Evolutionary conservation across 257 asterid species (phyloP).

Genomic region (Solanum corneliomulleri): DNA sequence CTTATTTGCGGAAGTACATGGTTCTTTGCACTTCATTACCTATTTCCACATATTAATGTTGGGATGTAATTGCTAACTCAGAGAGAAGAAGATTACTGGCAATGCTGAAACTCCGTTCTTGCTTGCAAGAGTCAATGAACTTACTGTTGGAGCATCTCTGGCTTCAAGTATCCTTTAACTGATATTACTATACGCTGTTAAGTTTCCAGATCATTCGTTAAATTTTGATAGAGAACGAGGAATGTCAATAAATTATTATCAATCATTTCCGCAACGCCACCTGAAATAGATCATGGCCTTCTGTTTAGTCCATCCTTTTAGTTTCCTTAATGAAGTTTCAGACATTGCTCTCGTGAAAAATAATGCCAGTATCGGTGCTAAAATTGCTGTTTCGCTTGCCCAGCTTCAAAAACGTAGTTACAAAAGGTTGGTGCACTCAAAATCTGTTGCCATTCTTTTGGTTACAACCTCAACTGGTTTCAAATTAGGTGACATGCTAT

Average conservation of each 20-base stretch:
- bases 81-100: slow-evolving; percentile 75
- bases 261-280: neutral
- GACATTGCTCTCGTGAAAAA: slow-evolving; percentile 89
- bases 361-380: slow-evolving; percentile 73
- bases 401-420: slow-evolving; percentile 17
- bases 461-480: neutral
- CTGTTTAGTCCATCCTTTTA: neutral
- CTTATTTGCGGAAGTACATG: slow-evolving; percentile 1
- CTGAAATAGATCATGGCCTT: neutral
- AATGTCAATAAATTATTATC: neutral
- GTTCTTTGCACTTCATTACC: neutral
- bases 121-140: slow-evolving; percentile 80
- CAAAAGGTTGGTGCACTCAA: neutral
- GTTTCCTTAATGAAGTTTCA: slow-evolving; percentile 30
- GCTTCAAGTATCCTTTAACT: slow-evolving; percentile 69
- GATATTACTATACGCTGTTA: neutral
- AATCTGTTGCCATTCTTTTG: neutral
- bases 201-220: neutral
- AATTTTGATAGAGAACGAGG: neutral
- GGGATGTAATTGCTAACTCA: slow-evolving; percentile 17
- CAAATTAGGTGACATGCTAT: neutral
- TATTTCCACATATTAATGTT: neutral
- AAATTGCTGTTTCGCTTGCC: slow-evolving; percentile 69
- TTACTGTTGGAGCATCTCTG: slow-evolving; percentile 92
- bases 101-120: slow-evolving; percentile 88